Base-by-base conservation (phyloP, 202 grass and related monocot genomes). In the Elaeis oleifera region DNA sequence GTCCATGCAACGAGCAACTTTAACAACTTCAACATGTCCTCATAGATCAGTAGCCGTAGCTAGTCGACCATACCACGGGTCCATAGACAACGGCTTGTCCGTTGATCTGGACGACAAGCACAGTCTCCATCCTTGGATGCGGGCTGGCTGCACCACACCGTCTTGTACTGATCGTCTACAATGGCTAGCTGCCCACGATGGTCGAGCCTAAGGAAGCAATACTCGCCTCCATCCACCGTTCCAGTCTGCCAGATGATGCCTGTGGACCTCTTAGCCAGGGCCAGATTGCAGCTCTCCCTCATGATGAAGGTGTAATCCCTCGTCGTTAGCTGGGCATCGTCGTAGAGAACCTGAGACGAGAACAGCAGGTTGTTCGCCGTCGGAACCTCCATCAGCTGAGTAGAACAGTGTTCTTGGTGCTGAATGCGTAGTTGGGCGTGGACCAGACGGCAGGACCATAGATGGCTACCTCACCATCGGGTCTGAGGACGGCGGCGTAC, bases 401-500 rank as follows among this genome's bases (percentile, higher is more conserved):
- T 13, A 44, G 36, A 44, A 13, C 0, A 14, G 36, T 19, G 4
- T 1, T 9, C 14, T 4, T n/a, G 5, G 49, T 0, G 2, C 23
- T 24, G 49, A 18, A 61, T 18, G 2, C 8, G 13, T 49, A 44
- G 44, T 39, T 25, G 2, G 59, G 19, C 11, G 59, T 54, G 13
- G 6, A 9, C 70, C 50, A 63, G 5, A 63, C 50, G 3, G 25
- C 18, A n/a, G 59, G 70, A 15, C 70, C 70, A 59, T 72, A 72
- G 49, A 72, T 51, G 7, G 57, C 56, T 0, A 63, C 50, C 14
- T 62, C 17, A 5, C 70, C 70, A 14, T 72, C 70, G 3, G 70
- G 70, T 5, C 70, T 18, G 23, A 72, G 26, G 17, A 72, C 69
- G 57, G 70, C 70, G 11, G 70, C 70, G 59, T 73, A 73, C 23